Base-by-base conservation (phyloP, 495 filamentous ascomycete species). In the Bryoglossum gracile region DNA sequence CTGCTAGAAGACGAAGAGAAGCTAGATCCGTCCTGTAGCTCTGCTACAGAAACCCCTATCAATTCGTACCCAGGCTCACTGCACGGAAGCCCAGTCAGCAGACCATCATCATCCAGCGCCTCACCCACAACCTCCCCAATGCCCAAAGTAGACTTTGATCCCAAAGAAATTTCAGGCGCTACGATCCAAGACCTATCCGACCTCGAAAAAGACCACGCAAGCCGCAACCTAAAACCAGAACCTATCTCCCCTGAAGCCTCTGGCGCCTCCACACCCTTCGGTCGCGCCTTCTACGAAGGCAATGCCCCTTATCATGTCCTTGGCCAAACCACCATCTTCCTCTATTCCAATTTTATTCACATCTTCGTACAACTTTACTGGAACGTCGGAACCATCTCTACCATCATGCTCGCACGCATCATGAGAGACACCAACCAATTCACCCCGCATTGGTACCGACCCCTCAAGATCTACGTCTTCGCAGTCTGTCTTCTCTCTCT, bases 401-500 rank as follows among this genome's bases (percentile, higher is more conserved):
- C 61, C n/a, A 59, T 67, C 19, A 51, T 58, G 48, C 8, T 63
- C 21, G 21, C 56, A 34, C 35, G 57, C 33, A 30, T 44, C 21
- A 11, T 59, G 44, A 44, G 49, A 18, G 14, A 21, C 9, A 45
- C 24, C n/a, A 11, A 45, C 8, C 24, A 45, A 8, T 45, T 30
- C 23, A 2, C 16, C 25, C 8, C 24, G n/a, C 36, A 34, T 18
- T 21, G 14, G 9, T 55, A 25, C n/a, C 44, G 30, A 11, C 35
- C 34, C n/a, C 25, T 51, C 33, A 28, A 48, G 28, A 43, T 60
- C 39, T 54, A 63, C 8, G 57, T 62, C 13, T 43, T 24, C 56
- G 57, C 67, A 14, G 67, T 16, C 10, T 10, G 26, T n/a, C 16
- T 33, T 74, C 74, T 78, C 50, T 77, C 74, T 2, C 59, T 62